Evolutionary conservation across 768 basidiomycete species (phyloP).

Genomic region (Steccherinum ochraceum): DNA sequence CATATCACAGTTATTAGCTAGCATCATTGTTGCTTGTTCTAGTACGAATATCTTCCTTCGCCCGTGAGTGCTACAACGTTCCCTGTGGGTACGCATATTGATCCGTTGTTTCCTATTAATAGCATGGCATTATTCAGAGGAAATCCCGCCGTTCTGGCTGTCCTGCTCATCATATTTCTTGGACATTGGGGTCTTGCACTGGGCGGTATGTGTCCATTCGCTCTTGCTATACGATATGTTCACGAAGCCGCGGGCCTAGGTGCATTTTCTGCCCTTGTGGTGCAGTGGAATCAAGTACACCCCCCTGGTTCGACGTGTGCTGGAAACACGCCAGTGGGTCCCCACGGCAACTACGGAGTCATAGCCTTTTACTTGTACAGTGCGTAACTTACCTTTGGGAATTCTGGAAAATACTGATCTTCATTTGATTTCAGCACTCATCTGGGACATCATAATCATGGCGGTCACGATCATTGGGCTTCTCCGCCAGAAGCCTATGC

Average conservation of each 20-base stretch:
- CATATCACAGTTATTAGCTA: not conserved
- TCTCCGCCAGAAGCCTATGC: not conserved
- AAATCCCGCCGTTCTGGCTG: not conserved
- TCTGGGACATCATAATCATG: slow-evolving; percentile 4
- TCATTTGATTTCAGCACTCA: not conserved
- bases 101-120: no score
- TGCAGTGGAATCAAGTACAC: no score
- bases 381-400: not conserved
- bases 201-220: no score
- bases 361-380: slow-evolving; percentile 6
- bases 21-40: not conserved
- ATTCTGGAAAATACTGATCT: no score
- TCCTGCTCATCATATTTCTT: not conserved
- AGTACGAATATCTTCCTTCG: not conserved
- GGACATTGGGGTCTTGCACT: not conserved
- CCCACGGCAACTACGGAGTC: not conserved
- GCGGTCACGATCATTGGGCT: slow-evolving; percentile 1
- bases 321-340: not conserved
- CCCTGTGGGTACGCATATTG: no score
- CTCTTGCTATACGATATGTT: no score
- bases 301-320: slow-evolving; percentile 1
- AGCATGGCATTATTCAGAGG: not conserved
- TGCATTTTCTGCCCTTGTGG: no score
- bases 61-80: not conserved
- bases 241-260: no score